Conservation (phyloP, 495 filamentous ascomycete species). For the Achaetomiella virescens region DNA sequence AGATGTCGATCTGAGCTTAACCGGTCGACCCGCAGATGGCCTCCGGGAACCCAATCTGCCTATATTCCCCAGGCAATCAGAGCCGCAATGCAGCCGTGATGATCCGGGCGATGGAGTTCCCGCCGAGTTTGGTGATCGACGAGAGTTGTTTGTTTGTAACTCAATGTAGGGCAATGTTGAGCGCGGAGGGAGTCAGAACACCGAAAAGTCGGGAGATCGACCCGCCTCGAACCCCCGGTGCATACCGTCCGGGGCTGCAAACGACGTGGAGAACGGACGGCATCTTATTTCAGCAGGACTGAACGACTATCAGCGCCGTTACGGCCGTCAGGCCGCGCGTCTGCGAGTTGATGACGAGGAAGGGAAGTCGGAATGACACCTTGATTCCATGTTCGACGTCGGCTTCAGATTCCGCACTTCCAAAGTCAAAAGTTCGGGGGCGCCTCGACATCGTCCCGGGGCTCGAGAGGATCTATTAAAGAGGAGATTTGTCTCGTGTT, state of each 20-base stretch:
- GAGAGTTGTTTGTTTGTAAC: not conserved
- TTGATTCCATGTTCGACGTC: not conserved
- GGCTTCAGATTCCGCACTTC: not conserved
- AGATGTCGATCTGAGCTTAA: constrained; percentile 4
- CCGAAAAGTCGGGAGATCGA: constrained; percentile 9
- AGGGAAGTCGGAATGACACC: not conserved
- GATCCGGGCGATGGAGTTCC: not conserved
- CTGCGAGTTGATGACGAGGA: not conserved
- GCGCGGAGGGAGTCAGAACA: too few species aligned
- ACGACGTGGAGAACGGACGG: not conserved
- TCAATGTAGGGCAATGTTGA: too few species aligned
- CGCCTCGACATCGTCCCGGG: not conserved
- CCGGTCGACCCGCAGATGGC: not conserved
- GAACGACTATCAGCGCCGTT: not conserved
- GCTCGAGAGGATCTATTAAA: not conserved
- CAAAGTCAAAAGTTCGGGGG: not conserved
- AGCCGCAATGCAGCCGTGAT: constrained; percentile 1
- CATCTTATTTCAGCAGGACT: not conserved
- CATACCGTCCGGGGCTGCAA: not conserved
- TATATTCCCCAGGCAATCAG: constrained; percentile 4
- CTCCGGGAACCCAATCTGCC: constrained; percentile 8
- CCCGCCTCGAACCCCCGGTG: constrained; percentile 3
- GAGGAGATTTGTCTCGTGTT: not conserved
- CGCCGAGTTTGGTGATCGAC: not conserved
- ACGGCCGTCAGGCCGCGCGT: not conserved